Evolutionary conservation across 1,284 basidiomycete genomes (phyloP), one percentile per base, ranked within the genome.

Genomic region (Peniophora sp.): DNA sequence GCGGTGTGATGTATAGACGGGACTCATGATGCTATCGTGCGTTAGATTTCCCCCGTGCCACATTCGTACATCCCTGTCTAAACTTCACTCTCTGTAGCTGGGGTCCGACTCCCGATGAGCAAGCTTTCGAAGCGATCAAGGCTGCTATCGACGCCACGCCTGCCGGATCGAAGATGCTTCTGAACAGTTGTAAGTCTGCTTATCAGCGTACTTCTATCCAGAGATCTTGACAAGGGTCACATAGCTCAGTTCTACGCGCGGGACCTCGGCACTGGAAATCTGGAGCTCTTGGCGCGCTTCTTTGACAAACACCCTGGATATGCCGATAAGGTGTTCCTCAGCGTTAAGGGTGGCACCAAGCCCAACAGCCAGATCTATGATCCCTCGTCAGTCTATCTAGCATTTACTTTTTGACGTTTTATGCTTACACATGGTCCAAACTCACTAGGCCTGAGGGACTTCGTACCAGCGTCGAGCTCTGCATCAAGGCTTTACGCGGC

Each of bases 111-210:
- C 59, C 73, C 1, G 76, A 83, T 24, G 70, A 75, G 47, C 64
- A 71, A 17, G 70, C 71, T 8, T 81, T 83, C 51, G 70, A 68
- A 20, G 66, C 74, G 3, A 77, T 83, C 66, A 78, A 75, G 58
- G 73, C 78, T 11, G 73, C 72, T 6, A 66, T 83, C 48, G 70
- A 74, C n/a, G 72, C 75, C 0, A 63, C 70, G 12, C 69, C 69
- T 8, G 47, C 60, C 0, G 68, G 65, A 14, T 55, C 69, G 34
- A 78, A 70, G 53, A 63, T 66, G 59, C 52, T 71, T 39, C 38
- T 55, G 34, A 51, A 50, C 36, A 45, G 23, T 25, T 51, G 50
- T 54, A 35, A n/a, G n/a, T n/a, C 35, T 27, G 20, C 6, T 16
- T 41, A 5, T 5, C 16, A 8, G 8, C n/a, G n/a, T n/a, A n/a